Evolutionary conservation across 495 filamentous ascomycete genomes (phyloP).

Genomic region (Symbiotaphrina buchneri): DNA sequence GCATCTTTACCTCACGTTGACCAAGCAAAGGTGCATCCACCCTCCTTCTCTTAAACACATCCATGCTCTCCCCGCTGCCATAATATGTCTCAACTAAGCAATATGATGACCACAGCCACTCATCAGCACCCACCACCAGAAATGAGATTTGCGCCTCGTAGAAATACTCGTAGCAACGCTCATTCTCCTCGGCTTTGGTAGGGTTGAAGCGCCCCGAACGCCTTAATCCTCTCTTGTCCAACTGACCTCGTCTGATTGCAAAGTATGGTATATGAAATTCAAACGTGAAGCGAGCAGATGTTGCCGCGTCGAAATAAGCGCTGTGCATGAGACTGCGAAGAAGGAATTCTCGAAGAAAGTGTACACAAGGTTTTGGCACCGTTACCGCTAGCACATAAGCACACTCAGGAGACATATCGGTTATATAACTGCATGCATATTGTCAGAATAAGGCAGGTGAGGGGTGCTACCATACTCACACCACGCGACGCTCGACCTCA

Average conservation of each 20-base stretch:
- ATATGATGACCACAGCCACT: slow-evolving; percentile 12
- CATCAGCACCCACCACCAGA: slow-evolving; percentile 9
- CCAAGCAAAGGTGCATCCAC: slow-evolving; percentile 8
- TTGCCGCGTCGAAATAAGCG: slow-evolving; percentile 2
- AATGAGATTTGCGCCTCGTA: slow-evolving; percentile 13
- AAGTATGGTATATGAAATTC: slow-evolving; percentile 14
- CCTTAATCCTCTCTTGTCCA: slow-evolving; percentile 3
- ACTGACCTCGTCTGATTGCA: slow-evolving; percentile 4
- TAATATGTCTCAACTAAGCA: slow-evolving; percentile 11
- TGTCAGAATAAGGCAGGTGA: background rate
- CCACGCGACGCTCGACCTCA: background rate
- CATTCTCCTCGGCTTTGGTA: background rate
- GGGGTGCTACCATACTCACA: background rate
- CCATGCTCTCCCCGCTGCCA: slow-evolving; percentile 6
- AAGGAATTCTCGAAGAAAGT: slow-evolving; percentile 7
- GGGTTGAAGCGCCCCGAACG: slow-evolving; percentile 4
- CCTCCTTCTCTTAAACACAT: slow-evolving; percentile 4
- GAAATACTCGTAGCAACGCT: slow-evolving; percentile 5
- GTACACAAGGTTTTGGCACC: slow-evolving; percentile 4
- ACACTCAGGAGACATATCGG: background rate
- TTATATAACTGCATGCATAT: background rate
- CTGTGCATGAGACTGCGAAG: slow-evolving; percentile 6
- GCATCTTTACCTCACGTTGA: slow-evolving; percentile 4
- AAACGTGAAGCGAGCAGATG: slow-evolving; percentile 6
- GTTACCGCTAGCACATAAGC: background rate